Evolutionary conservation across 2,329 filamentous ascomycete species (phyloP), one percentile per base, ranked within the genome.

Genomic region (Xylariaceae sp.): DNA sequence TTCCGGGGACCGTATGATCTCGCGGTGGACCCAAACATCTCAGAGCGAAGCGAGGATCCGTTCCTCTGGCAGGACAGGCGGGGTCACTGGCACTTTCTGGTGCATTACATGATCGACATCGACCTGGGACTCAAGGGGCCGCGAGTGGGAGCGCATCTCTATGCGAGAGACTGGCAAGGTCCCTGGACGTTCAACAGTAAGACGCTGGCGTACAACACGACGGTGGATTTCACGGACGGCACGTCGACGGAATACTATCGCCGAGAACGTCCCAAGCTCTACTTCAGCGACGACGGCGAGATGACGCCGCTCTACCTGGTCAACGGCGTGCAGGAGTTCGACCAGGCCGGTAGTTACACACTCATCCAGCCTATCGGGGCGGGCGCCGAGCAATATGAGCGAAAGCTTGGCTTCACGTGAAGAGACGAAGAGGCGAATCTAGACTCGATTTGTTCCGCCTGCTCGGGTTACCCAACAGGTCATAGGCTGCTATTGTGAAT

Each of bases 181-280:
- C 58, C 64, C 6, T 71, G 69, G 68, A 67, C 61, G 13, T 69
- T 69, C 51, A 65, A 64, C 11, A 63, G 60, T 23, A 49, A n/a
- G 61, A 63, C 59, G 60, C 42, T 66, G 48, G 64, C 58, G 23
- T 70, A 66, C 53, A 66, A 70, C 51, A 67, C 67, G 45, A 68
- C 67, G 7, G 67, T 70, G 5, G 50, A 67, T 9, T 78, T 76
- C 54, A 74, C 73, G 0, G 78, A 81, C 62, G 78, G 78, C 0
- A 69, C 69, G 0, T 67, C 61, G 23, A 69, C 72, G 49, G 69
- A 73, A 3, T 78, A 75, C 42, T 76, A 76, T 54, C 71, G 79
- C 1, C 67, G 79, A 10, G 79, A 81, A 62, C 68, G 79, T 1
- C 77, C 79, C 0, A 79, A 80, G 70, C 52, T 82, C 4, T 78